Evolutionary conservation across 202 grass and related monocot species (phyloP), one percentile per base, ranked within the genome.

Genomic region (Dendrocalamus latiflorus): DNA sequence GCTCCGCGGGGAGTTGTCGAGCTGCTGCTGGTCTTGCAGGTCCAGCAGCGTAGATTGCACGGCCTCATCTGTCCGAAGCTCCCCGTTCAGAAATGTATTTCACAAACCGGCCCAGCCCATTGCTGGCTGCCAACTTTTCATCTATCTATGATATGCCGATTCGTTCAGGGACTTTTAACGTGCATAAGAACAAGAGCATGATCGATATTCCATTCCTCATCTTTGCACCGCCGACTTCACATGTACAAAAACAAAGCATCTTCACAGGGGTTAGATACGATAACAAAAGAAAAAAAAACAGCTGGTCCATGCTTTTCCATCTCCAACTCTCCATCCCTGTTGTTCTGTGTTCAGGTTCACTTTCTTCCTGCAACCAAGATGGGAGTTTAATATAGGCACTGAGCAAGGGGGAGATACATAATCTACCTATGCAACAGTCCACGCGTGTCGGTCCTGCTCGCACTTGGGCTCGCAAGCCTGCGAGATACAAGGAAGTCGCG

Each of bases 381-480:
- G 30, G 3, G 17, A 49, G 55, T 81, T 43, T 18, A 65, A 70
- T 57, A 85, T 28, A 26, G 64, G 25, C 18, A 73, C 50, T 7
- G 12, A 33, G n/a, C 86, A 68, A 33, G 33, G 33, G 33, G 4
- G 3, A 33, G 33, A 4, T 33, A 33, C 0, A 33, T 33, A 33
- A 33, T 33, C 33, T 56, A 89, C 77, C 55, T 37, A 37, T 16
- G 14, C 25, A 65, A 49, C 10, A 54, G 39, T 61, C 71, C 62
- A 86, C 78, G 86, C 74, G 74, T 83, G 73, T 51, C 47, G 58
- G 41, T 63, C 1, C 39, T 80, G 51, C 1, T 67, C 51, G 20
- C 38, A 8, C 38, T 0, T 1, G 38, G 7, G 38, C 39, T 9
- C 0, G 8, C 30, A 30, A 3, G 10, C 42, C 53, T 34, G 56